A percentile compares a stretch with the other conserved stretches of the same genome.
Conservation (phyloP, 768 basidiomycete genomes). For the Podaxis rugospora region DNA sequence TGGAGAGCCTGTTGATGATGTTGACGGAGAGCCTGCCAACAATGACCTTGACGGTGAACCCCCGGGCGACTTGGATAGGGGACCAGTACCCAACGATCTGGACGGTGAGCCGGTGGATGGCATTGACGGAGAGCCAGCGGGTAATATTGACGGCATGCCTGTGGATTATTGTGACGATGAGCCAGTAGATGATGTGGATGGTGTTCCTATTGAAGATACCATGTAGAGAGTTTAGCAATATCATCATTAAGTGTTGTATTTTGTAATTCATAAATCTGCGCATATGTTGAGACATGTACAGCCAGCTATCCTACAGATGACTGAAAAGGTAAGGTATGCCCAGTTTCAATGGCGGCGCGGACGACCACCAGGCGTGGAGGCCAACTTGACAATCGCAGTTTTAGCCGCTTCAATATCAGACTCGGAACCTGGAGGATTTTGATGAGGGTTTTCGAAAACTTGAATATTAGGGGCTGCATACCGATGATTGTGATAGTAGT, state of each 20-base stretch:
- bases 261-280: neutral
- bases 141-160: slow-evolving; percentile 39
- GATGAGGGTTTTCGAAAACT: slow-evolving; percentile 7
- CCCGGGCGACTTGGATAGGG: slow-evolving; percentile 26
- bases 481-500: slow-evolving; percentile 85
- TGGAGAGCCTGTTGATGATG: slow-evolving; percentile 32
- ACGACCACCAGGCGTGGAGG: slow-evolving; percentile 32
- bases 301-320: neutral
- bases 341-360: slow-evolving; percentile 35
- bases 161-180: slow-evolving; percentile 23
- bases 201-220: slow-evolving; percentile 30
- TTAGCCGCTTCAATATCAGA: slow-evolving; percentile 67
- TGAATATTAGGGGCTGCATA: slow-evolving; percentile 29
- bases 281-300: slow-evolving; percentile 27
- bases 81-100: slow-evolving; percentile 22
- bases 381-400: slow-evolving; percentile 68
- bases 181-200: slow-evolving; percentile 40
- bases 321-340: slow-evolving; percentile 4
- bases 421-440: slow-evolving; percentile 51
- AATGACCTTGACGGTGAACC: slow-evolving; percentile 52
- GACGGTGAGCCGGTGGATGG: slow-evolving; percentile 40
- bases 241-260: neutral
- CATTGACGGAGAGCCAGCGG: slow-evolving; percentile 31
- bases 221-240: slow-evolving; percentile 19
- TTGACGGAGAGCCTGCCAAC: slow-evolving; percentile 30